Conservation (phyloP, 148 eudicot species). For the Arbutus unedo region DNA sequence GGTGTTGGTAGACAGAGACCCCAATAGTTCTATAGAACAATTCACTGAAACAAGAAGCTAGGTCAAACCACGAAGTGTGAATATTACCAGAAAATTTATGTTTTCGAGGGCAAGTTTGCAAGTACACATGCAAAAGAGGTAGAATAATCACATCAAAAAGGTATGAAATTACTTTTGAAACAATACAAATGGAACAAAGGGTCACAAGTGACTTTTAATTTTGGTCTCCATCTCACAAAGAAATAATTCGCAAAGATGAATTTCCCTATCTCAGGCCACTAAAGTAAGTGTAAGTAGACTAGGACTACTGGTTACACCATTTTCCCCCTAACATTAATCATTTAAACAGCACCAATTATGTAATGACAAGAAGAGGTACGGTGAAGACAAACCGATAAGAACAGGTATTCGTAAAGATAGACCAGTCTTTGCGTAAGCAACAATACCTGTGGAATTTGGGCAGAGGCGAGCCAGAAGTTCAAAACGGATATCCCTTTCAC, state of each 20-base stretch:
- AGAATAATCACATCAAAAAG: background rate
- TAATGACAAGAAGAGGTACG: background rate
- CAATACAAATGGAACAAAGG: background rate
- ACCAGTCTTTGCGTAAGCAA: background rate
- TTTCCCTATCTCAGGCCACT: background rate
- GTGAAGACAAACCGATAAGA: background rate
- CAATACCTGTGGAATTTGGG: conserved; percentile 84
- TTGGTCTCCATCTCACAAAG: background rate
- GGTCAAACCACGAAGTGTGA: background rate
- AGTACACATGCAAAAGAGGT: background rate
- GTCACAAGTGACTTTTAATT: background rate
- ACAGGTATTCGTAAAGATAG: background rate
- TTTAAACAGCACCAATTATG: background rate
- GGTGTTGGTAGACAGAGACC: background rate
- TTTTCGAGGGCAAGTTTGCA: background rate
- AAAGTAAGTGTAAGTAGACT: background rate
- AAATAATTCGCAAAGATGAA: background rate
- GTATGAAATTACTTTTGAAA: background rate
- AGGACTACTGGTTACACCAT: background rate
- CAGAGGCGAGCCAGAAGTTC: conserved; percentile 94
- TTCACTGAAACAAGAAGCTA: background rate
- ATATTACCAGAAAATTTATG: background rate
- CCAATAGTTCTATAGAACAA: background rate
- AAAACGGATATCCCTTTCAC: conserved; percentile 88
- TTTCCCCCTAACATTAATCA: background rate